Evolutionary conservation across 2,329 filamentous ascomycete species (phyloP), one percentile per base, ranked within the genome.

Genomic region (Endoconidiophora laricicola): DNA sequence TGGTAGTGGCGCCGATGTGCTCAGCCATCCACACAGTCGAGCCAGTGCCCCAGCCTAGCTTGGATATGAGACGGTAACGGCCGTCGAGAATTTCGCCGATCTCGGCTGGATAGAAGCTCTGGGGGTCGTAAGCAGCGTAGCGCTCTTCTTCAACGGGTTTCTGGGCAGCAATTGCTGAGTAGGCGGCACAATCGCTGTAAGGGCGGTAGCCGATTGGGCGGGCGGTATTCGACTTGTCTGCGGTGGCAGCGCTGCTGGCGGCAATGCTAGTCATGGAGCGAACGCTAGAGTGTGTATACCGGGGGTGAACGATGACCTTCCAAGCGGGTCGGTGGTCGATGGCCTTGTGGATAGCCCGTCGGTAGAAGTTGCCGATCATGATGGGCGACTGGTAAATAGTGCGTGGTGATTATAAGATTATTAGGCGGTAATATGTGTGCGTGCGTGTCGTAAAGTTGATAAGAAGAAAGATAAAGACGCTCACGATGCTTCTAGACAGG

Each of bases 11-110:
- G 29, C 42, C 46, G 57, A 60, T 44, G 56, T 52, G 41, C 38
- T 52, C 50, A 52, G 63, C 63, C 26, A 67, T 58, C 64, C 65
- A 68, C 22, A 67, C 65, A 3, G 65, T 67, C 33, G 64, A 67
- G 24, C 57, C 60, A 20, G 58, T 59, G 23, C 64, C 65, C 59
- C 59, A 66, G 40, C 64, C 65, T 18, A 67, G 55, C 55, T 67
- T 67, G 14, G 60, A 59, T 3, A 62, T 50, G 2, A 67, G 57
- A 53, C 65, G 56, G 51, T 67, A 67, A 54, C 61, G 58, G 29
- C 59, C 55, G 39, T 60, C 54, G 16, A 67, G 55, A 1, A 61
- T 56, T 40, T 64, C 61, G 22, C 62, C 60, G 29, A 62, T 59
- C 14, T 57, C 55, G 2, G 59, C 60, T 18, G 62, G 61, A 51